Evolutionary conservation across 257 asterid species (phyloP).

Genomic region (Ophiorrhiza pumila): DNA sequence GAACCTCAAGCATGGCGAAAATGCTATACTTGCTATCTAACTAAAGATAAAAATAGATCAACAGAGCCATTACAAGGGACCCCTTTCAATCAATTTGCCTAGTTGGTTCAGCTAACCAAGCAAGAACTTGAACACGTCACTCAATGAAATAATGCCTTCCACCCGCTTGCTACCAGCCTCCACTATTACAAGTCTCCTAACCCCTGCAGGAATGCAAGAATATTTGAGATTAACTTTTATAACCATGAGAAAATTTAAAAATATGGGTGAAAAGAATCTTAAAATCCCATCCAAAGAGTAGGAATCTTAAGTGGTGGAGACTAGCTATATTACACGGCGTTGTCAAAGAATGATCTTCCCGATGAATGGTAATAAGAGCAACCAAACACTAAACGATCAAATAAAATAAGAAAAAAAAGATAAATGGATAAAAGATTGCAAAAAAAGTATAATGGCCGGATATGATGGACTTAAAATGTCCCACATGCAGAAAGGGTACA

Average conservation of each 20-base stretch:
- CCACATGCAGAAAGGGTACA: neutral
- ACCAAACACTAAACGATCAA: neutral
- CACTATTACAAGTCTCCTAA: slow-evolving; percentile 64
- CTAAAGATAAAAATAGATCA: slow-evolving; percentile 14
- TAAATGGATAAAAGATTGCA: neutral
- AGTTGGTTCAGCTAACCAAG: slow-evolving; percentile 40
- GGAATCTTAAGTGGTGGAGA: neutral
- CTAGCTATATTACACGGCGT: neutral
- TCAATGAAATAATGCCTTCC: slow-evolving; percentile 64
- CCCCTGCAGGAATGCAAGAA: slow-evolving; percentile 41
- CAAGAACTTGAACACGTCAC: slow-evolving; percentile 63
- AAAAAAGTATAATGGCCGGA: neutral
- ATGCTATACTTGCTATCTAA: slow-evolving; percentile 12
- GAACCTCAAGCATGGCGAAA: slow-evolving; percentile 14
- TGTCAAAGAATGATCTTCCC: neutral
- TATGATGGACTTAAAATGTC: neutral
- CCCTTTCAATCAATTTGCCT: slow-evolving; percentile 16
- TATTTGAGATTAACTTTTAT: neutral
- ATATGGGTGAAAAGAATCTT: neutral
- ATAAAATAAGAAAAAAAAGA: neutral
- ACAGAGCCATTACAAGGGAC: slow-evolving; percentile 18
- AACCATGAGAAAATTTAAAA: neutral
- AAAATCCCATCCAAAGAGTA: neutral
- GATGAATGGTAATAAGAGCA: neutral
- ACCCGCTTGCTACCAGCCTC: slow-evolving; percentile 79